Conservation (phyloP, 352 stramenopile genomes). For the Phytophthora cryptogea region DNA sequence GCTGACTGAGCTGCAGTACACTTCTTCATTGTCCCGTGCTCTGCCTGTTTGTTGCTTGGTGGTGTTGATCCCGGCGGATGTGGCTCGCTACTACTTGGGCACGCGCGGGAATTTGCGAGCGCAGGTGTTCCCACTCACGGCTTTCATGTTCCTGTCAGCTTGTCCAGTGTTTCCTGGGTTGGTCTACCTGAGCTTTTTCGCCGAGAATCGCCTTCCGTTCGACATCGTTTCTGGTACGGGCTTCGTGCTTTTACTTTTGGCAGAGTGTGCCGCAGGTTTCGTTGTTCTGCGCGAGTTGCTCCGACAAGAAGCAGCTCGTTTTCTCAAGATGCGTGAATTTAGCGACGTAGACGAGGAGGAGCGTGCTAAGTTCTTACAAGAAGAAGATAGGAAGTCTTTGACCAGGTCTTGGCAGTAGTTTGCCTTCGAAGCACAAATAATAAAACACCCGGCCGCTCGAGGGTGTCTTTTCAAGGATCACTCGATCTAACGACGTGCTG, state of each 20-base stretch:
- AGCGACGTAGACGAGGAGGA: constrained; percentile 30
- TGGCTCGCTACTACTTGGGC: constrained; percentile 60
- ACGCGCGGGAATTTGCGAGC: constrained; percentile 57
- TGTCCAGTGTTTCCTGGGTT: constrained; percentile 62
- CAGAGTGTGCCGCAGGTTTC: constrained; percentile 41
- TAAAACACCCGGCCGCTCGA: constrained; percentile 6
- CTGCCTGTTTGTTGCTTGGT: constrained; percentile 52
- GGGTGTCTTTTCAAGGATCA: constrained; percentile 27
- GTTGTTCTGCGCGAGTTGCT: constrained; percentile 59
- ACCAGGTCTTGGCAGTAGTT: constrained; percentile 21
- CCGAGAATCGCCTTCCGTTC: constrained; percentile 55
- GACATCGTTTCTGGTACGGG: constrained; percentile 43
- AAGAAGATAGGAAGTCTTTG: constrained; percentile 15
- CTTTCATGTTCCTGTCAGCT: constrained; percentile 69
- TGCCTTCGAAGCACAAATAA: neutral
- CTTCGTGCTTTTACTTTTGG: constrained; percentile 45
- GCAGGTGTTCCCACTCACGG: constrained; percentile 68
- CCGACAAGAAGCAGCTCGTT: constrained; percentile 59
- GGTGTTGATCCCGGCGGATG: constrained; percentile 49
- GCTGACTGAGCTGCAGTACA: constrained; percentile 44
- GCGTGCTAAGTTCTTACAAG: constrained; percentile 20
- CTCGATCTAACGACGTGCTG: neutral
- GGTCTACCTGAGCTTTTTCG: constrained; percentile 57
- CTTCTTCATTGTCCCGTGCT: constrained; percentile 41
- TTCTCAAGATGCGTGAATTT: constrained; percentile 54